phyloP scores from a whole-genome alignment of 805 yeast genomes.

The Pichia cabralensis region DNA sequence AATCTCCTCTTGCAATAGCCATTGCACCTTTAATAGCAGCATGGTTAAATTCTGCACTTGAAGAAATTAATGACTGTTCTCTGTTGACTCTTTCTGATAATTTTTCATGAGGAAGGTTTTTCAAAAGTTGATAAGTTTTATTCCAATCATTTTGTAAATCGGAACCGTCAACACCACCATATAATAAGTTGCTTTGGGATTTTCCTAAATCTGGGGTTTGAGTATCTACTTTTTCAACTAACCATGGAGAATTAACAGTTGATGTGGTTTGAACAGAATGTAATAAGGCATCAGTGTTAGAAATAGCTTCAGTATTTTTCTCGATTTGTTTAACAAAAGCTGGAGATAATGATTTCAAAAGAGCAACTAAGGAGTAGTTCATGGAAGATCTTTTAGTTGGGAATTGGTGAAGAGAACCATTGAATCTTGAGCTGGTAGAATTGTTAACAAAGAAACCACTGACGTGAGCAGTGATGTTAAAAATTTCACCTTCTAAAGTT shows the following conservation, averaged over 20 bases:
- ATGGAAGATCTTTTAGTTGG: slow-evolving; percentile 26
- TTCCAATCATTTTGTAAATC: slow-evolving; percentile 70
- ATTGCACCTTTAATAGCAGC: slow-evolving; percentile 75
- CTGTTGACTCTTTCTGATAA: slow-evolving; percentile 57
- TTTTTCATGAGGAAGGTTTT: slow-evolving; percentile 53
- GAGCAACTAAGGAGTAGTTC: slow-evolving; percentile 43
- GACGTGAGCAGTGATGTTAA: slow-evolving; percentile 68
- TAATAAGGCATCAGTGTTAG: slow-evolving; percentile 39
- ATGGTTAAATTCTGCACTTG: slow-evolving; percentile 64
- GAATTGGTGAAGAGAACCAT: slow-evolving; percentile 36
- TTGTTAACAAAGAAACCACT: slow-evolving; percentile 74
- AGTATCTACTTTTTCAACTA: slow-evolving; percentile 28
- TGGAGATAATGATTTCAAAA: slow-evolving; percentile 60
- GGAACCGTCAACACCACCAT: slow-evolving; percentile 51
- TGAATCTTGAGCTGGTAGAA: slow-evolving; percentile 58
- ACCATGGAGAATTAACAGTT: slow-evolving; percentile 69
- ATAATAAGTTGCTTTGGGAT: slow-evolving; percentile 44
- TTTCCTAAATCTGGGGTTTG: slow-evolving; percentile 46
- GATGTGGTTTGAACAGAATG: slow-evolving; percentile 53
- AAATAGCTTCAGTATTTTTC: slow-evolving; percentile 37
- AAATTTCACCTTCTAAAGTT: slow-evolving; percentile 73
- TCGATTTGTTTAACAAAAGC: slow-evolving; percentile 43
- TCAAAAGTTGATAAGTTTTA: slow-evolving; percentile 77
- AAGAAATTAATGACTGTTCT: slow-evolving; percentile 65
- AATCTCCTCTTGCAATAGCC: slow-evolving; percentile 61